Conservation (phyloP, 176 grass and related monocot species). For the Carex kokanica region DNA sequence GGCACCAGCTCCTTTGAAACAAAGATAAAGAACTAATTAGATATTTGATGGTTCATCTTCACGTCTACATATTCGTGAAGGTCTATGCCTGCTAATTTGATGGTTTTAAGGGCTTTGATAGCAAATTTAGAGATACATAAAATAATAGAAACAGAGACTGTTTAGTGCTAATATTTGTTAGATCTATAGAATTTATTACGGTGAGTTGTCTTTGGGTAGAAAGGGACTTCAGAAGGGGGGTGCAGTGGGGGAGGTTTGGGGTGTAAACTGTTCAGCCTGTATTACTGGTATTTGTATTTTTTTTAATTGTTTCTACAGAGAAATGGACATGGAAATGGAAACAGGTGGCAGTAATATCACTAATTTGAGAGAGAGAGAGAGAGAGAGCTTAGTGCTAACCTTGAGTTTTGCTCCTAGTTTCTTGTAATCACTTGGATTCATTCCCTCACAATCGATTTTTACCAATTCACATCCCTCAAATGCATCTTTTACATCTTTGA, state of each 20-base stretch:
- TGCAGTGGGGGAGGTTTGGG: background rate
- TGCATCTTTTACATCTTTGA: slow-evolving; percentile 78
- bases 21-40: slow-evolving; percentile 16
- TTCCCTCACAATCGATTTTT: slow-evolving; percentile 76
- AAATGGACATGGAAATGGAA: background rate
- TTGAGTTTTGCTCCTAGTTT: slow-evolving; percentile 94
- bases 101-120: background rate
- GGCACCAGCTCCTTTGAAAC: slow-evolving; percentile 82
- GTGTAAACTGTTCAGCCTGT: background rate
- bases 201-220: background rate
- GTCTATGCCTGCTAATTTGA: background rate
- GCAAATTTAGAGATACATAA: background rate
- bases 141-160: background rate
- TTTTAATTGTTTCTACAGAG: background rate
- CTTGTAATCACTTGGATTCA: slow-evolving; percentile 98
- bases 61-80: background rate
- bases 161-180: background rate
- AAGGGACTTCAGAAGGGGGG: background rate
- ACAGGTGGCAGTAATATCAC: background rate
- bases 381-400: slow-evolving; percentile 31
- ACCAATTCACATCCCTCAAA: slow-evolving; percentile 80
- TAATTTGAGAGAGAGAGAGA: slow-evolving; percentile 21
- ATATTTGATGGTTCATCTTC: background rate
- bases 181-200: background rate
- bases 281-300: background rate